Percentiles rank a stretch among this genome's conserved stretches.
Evolutionary conservation across 768 basidiomycete genomes (phyloP).

Genomic region (Suillus clintonianus): DNA sequence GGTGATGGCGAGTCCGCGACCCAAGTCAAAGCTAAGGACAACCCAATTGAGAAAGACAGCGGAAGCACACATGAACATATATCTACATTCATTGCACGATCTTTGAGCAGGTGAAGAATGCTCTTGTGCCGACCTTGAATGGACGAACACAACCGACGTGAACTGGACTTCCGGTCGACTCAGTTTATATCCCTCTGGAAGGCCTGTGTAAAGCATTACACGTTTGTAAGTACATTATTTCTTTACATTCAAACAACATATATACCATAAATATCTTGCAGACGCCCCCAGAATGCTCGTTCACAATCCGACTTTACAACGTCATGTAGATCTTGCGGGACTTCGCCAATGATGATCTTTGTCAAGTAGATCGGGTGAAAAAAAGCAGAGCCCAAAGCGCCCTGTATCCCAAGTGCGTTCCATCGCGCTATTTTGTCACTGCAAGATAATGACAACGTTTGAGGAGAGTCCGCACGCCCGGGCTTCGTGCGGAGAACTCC

Average conservation of each 20-base stretch:
- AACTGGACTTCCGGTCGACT: slow-evolving; percentile 57
- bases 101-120: slow-evolving; percentile 27
- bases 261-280: slow-evolving; percentile 46
- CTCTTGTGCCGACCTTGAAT: slow-evolving; percentile 43
- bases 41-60: slow-evolving; percentile 3
- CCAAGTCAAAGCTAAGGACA: slow-evolving; percentile 66
- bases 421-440: slow-evolving; percentile 93
- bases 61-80: background rate
- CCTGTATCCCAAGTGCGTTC: slow-evolving; percentile 84
- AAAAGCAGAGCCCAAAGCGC: slow-evolving; percentile 64
- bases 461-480: slow-evolving; percentile 85
- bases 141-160: slow-evolving; percentile 58
- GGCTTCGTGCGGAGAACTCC: slow-evolving; percentile 92
- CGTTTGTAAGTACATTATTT: background rate
- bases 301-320: slow-evolving; percentile 62
- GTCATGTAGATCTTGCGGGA: slow-evolving; percentile 41
- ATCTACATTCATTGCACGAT: slow-evolving; percentile 73
- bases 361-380: slow-evolving; percentile 66
- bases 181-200: slow-evolving; percentile 50
- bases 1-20: slow-evolving; percentile 47
- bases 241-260: background rate
- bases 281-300: slow-evolving; percentile 62
- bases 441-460: slow-evolving; percentile 87
- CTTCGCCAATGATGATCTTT: slow-evolving; percentile 72
- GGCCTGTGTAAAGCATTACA: slow-evolving; percentile 31